Conservation (phyloP, 495 filamentous ascomycete genomes). For the Penicillium mononematosum region DNA sequence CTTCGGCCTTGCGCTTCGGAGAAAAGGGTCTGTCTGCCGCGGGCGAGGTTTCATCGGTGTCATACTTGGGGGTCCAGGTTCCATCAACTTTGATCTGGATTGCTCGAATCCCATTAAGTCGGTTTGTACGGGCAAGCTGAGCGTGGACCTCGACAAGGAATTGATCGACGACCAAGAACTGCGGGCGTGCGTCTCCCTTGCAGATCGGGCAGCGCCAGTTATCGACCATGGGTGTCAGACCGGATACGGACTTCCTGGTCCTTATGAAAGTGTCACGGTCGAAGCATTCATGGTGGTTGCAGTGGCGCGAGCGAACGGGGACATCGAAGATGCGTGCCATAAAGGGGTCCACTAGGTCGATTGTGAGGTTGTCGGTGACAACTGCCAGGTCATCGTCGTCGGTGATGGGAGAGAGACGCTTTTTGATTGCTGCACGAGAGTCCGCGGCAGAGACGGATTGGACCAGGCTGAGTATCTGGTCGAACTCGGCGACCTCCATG, state of each 20-base stretch:
- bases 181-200: slow-evolving; percentile 68
- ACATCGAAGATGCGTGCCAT: slow-evolving; percentile 63
- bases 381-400: slow-evolving; percentile 68
- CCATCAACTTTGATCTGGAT: slow-evolving; percentile 59
- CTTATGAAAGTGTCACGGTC: slow-evolving; percentile 78
- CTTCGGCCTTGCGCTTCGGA: slow-evolving; percentile 22
- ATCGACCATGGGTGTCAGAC: slow-evolving; percentile 61
- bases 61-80: slow-evolving; percentile 50
- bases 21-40: not conserved
- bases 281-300: slow-evolving; percentile 79
- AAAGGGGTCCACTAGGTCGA: slow-evolving; percentile 78
- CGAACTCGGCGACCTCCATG: slow-evolving; percentile 53
- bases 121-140: slow-evolving; percentile 42
- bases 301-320: slow-evolving; percentile 63
- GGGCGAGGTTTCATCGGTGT: slow-evolving; percentile 23
- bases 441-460: slow-evolving; percentile 27
- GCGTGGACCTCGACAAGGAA: slow-evolving; percentile 62
- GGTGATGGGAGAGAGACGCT: slow-evolving; percentile 36
- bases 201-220: slow-evolving; percentile 85
- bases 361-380: slow-evolving; percentile 58
- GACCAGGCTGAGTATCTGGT: slow-evolving; percentile 46
- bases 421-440: slow-evolving; percentile 36
- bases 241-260: slow-evolving; percentile 52
- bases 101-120: slow-evolving; percentile 47
- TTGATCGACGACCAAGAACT: slow-evolving; percentile 63